Evolutionary conservation across 441 rosid species (phyloP).

Genomic region (Geranium incanum): DNA sequence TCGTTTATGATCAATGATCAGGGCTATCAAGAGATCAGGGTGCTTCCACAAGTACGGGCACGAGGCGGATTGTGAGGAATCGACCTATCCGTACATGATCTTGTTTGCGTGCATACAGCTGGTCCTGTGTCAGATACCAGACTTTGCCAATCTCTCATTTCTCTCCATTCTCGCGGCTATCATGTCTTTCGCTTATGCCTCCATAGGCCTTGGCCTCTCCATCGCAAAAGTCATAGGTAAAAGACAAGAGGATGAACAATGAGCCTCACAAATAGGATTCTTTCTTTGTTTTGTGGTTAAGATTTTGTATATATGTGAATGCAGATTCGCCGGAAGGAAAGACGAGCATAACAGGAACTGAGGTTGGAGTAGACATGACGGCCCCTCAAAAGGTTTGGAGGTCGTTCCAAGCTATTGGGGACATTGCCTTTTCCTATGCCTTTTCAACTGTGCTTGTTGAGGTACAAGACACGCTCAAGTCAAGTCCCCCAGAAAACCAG

Average conservation of each 20-base stretch:
- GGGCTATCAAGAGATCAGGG: constrained; percentile 75
- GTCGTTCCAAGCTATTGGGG: constrained; percentile 65
- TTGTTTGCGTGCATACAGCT: constrained; percentile 60
- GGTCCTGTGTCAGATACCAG: constrained; percentile 66
- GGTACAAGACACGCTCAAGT: constrained; percentile 77
- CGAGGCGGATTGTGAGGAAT: constrained; percentile 40
- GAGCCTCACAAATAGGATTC: too few species aligned
- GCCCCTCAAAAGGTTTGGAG: constrained; percentile 69
- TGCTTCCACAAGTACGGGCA: constrained; percentile 79
- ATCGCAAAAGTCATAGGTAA: constrained; percentile 59
- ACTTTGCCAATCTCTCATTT: constrained; percentile 83
- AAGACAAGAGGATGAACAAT: too few species aligned
- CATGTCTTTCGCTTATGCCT: constrained; percentile 74
- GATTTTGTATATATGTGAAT: background rate
- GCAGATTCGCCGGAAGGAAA: constrained; percentile 30
- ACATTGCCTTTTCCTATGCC: constrained; percentile 79
- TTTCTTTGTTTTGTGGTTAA: too few species aligned
- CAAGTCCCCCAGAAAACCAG: constrained; percentile 69
- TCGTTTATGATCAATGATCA: constrained; percentile 18
- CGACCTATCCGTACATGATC: constrained; percentile 64
- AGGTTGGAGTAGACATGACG: constrained; percentile 66
- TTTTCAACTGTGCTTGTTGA: constrained; percentile 71
- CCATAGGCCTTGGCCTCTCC: constrained; percentile 74
- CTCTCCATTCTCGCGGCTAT: constrained; percentile 72
- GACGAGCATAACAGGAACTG: constrained; percentile 53